Evolutionary conservation across 768 basidiomycete genomes (phyloP).

Genomic region (Xerocomus brunneocitrinus): DNA sequence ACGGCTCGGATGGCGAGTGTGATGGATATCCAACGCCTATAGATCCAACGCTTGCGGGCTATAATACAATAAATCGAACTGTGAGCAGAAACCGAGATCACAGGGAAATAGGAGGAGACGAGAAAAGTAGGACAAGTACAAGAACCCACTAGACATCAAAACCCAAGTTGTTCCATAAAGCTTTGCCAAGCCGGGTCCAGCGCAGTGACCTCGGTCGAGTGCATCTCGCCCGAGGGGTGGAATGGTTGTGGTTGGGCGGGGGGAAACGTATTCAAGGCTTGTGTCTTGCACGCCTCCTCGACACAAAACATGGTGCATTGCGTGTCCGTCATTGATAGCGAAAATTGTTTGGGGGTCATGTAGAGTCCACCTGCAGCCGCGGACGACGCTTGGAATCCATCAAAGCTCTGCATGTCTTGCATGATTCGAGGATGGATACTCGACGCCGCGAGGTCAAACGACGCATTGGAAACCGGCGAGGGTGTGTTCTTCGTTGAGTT

Average conservation of each 20-base stretch:
- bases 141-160: constrained; percentile 20
- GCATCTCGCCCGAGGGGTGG: constrained; percentile 1
- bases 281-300: constrained; percentile 12
- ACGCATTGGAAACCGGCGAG: background rate
- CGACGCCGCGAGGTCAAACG: constrained; percentile 5
- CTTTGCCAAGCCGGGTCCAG: constrained; percentile 63
- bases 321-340: constrained; percentile 30
- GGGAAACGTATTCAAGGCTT: constrained; percentile 14
- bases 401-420: constrained; percentile 47
- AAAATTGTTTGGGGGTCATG: constrained; percentile 23
- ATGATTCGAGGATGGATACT: constrained; percentile 38
- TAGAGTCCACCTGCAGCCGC: constrained; percentile 21
- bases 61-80: background rate
- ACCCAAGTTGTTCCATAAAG: constrained; percentile 66
- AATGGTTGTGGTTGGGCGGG: constrained; percentile 14
- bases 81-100: too few species aligned
- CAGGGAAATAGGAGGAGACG: too few species aligned
- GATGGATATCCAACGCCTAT: too few species aligned
- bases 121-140: background rate
- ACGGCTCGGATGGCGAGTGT: background rate
- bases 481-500: background rate
- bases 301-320: constrained; percentile 22
- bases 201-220: constrained; percentile 27
- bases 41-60: background rate
- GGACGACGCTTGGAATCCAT: constrained; percentile 30